Conservation (phyloP, 2,329 filamentous ascomycete species). For the Bipolaris zeicola region DNA sequence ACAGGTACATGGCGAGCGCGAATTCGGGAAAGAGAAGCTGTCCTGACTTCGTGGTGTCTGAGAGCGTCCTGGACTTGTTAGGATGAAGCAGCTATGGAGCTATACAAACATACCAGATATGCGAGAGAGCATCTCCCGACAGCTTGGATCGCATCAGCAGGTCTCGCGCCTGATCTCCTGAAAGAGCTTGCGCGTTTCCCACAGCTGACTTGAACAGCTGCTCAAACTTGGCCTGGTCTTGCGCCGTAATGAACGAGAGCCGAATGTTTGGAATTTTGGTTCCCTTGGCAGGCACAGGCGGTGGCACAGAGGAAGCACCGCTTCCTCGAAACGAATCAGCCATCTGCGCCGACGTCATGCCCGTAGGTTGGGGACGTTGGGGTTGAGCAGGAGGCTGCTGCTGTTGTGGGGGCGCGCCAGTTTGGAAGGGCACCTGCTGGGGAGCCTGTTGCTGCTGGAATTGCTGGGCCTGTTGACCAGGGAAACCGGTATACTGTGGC, state of each 20-base stretch:
- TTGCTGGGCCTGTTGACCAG: slow-evolving; percentile 50
- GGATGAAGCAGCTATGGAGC: background rate
- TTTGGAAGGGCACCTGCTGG: slow-evolving; percentile 48
- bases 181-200: slow-evolving; percentile 81
- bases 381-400: slow-evolving; percentile 58
- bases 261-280: slow-evolving; percentile 92
- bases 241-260: slow-evolving; percentile 92
- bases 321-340: slow-evolving; percentile 64
- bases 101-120: slow-evolving; percentile 74
- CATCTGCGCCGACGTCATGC: slow-evolving; percentile 68
- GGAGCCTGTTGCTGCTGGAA: slow-evolving; percentile 62
- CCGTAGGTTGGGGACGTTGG: slow-evolving; percentile 60
- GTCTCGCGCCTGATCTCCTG: slow-evolving; percentile 89
- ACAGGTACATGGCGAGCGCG: slow-evolving; percentile 96
- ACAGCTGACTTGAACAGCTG: slow-evolving; percentile 96
- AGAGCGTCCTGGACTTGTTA: slow-evolving; percentile 70
- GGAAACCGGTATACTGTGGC: slow-evolving; percentile 56
- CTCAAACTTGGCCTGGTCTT: slow-evolving; percentile 96
- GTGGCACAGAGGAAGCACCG: slow-evolving; percentile 52
- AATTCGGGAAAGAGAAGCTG: slow-evolving; percentile 98
- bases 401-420: slow-evolving; percentile 60
- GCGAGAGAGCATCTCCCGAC: slow-evolving; percentile 82
- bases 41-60: slow-evolving; percentile 94
- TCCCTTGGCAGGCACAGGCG: slow-evolving; percentile 67
- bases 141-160: slow-evolving; percentile 86